A percentile compares a stretch with the other conserved stretches of the same genome.
These are phyloP conservation scores for Thecaphora frezii DNA, from an alignment of 1,284 basidiomycete species.

Conservation along the genomic window DNA sequence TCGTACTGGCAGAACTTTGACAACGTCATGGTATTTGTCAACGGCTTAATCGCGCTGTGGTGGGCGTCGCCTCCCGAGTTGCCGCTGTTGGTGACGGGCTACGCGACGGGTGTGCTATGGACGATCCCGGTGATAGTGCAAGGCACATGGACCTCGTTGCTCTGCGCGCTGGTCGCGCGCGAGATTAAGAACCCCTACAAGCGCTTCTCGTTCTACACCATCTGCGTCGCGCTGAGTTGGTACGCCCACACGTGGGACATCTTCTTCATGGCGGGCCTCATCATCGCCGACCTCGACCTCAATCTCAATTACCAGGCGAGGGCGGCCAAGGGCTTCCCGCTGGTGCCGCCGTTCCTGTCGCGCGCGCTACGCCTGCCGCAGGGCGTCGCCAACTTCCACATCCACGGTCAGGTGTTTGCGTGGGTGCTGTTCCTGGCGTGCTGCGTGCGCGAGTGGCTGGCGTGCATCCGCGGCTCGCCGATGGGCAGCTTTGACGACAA, in stretches of 20 bases:
- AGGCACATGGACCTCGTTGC: conserved; percentile 43
- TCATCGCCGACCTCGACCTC: conserved; percentile 47
- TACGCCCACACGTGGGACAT: conserved; percentile 49
- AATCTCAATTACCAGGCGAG: conserved; percentile 46
- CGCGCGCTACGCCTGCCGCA: conserved; percentile 19
- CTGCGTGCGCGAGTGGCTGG: conserved; percentile 36
- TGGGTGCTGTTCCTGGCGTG: conserved; percentile 45
- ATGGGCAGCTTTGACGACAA: conserved; percentile 25
- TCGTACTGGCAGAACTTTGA: conserved; percentile 49
- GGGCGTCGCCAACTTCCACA: conserved; percentile 19
- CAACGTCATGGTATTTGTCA: conserved; percentile 43
- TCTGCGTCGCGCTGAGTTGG: conserved; percentile 46
- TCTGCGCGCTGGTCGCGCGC: conserved; percentile 45
- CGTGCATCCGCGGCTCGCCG: conserved; percentile 16
- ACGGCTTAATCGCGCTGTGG: conserved; percentile 48
- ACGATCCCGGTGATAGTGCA: conserved; percentile 52
- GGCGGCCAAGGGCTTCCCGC: conserved; percentile 34
- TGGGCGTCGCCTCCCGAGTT: conserved; percentile 40
- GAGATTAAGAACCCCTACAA: conserved; percentile 49
- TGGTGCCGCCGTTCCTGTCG: conserved; percentile 19
- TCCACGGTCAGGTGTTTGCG: conserved; percentile 41
- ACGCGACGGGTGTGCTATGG: conserved; percentile 54
- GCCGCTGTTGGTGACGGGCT: conserved; percentile 41
- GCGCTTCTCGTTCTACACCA: conserved; percentile 44
- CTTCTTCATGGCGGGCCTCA: conserved; percentile 52